Conservation (phyloP, 2,329 filamentous ascomycete genomes). For the Fusarium sambucinum region DNA sequence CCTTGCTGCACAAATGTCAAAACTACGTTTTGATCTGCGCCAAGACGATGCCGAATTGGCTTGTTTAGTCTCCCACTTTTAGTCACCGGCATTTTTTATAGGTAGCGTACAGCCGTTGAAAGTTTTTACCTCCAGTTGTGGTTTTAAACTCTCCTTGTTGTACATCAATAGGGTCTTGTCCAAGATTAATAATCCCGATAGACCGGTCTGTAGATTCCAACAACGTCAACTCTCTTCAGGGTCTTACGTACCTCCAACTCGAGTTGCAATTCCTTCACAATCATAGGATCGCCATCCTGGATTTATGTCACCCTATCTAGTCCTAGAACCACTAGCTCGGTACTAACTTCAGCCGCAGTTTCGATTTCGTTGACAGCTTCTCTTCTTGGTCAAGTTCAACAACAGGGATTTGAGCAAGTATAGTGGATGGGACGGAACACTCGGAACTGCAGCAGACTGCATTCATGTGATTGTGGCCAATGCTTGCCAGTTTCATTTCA, state of each 20-base stretch:
- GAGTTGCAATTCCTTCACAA: background rate
- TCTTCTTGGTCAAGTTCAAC: constrained; percentile 5
- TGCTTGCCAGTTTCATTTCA: background rate
- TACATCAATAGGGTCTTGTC: too few species aligned
- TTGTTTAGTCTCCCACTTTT: constrained; percentile 3
- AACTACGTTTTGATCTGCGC: background rate
- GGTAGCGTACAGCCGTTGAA: background rate
- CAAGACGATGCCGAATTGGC: background rate
- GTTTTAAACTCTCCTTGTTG: too few species aligned
- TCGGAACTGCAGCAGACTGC: background rate
- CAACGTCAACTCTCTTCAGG: too few species aligned
- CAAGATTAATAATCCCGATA: background rate
- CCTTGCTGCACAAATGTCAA: background rate
- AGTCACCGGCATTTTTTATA: background rate
- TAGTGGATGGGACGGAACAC: background rate
- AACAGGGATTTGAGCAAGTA: background rate
- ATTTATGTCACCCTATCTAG: background rate
- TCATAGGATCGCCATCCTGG: background rate
- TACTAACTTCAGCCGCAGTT: constrained; percentile 5
- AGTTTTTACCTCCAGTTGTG: background rate
- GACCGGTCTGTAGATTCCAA: background rate
- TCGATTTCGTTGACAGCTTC: constrained; percentile 1
- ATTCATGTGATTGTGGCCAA: constrained; percentile 1
- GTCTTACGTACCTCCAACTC: background rate
- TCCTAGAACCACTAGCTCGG: background rate